These are phyloP conservation scores for Coemansia sp. DNA, from an alignment of 192 early-diverging fungal genomes.

Conservation along the genomic window DNA sequence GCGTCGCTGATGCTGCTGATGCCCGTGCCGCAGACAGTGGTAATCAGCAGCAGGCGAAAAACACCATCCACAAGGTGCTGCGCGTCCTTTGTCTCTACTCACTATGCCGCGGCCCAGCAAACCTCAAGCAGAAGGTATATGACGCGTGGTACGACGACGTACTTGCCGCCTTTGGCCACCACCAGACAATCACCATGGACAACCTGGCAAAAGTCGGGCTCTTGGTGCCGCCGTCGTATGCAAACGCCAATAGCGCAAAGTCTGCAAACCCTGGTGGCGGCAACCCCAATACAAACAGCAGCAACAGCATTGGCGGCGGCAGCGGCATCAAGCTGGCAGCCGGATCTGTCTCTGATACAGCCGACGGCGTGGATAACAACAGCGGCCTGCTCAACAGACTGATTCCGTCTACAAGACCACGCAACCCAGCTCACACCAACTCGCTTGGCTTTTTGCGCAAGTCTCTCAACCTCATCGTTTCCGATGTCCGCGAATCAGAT, in stretches of 20 bases:
- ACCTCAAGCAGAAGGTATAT: slow-evolving; percentile 78
- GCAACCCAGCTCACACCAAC: slow-evolving; percentile 30
- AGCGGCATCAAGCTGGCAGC: neutral
- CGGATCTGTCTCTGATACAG: neutral
- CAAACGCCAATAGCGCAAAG: neutral
- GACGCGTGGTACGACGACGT: slow-evolving; percentile 85
- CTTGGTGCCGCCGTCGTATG: slow-evolving; percentile 46
- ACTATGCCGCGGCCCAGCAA: slow-evolving; percentile 64
- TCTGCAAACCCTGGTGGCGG: slow-evolving; percentile 25
- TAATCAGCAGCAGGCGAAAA: slow-evolving; percentile 20
- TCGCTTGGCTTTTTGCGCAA: slow-evolving; percentile 60
- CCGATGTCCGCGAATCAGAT: slow-evolving; percentile 82
- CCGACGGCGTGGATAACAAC: neutral
- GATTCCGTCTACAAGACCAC: slow-evolving; percentile 28
- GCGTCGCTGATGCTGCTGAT: slow-evolving; percentile 4
- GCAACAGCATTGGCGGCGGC: slow-evolving; percentile 55
- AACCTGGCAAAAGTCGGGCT: slow-evolving; percentile 72
- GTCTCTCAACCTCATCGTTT: slow-evolving; percentile 74
- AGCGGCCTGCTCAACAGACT: slow-evolving; percentile 19
- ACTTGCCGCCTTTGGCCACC: slow-evolving; percentile 87
- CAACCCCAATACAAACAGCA: slow-evolving; percentile 22
- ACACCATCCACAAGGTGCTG: slow-evolving; percentile 62
- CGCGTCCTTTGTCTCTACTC: slow-evolving; percentile 85
- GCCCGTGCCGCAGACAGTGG: slow-evolving; percentile 13
- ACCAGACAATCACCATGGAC: slow-evolving; percentile 85